Evolutionary conservation across 805 yeast genomes (phyloP).

Genomic region (Candida tibetensis): DNA sequence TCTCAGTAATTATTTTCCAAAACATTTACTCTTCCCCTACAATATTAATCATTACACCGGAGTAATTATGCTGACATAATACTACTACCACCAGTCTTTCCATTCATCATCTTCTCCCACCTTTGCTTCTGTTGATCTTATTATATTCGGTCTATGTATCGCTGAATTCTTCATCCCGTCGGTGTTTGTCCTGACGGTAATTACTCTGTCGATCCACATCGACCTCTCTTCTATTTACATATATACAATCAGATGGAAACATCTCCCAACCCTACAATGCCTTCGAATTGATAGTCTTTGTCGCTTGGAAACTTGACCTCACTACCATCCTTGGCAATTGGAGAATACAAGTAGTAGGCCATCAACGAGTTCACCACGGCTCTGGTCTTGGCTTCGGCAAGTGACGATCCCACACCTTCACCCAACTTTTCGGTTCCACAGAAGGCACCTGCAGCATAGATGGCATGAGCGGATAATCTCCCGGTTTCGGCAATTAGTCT

Average conservation of each 20-base stretch:
- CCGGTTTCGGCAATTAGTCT: slow-evolving; percentile 93
- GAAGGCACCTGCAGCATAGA: slow-evolving; percentile 88
- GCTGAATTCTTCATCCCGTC: too few species aligned
- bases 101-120: too few species aligned
- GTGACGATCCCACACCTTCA: slow-evolving; percentile 89
- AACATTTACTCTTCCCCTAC: too few species aligned
- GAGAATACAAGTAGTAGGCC: slow-evolving; percentile 89
- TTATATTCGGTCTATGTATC: too few species aligned
- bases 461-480: slow-evolving; percentile 76
- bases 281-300: slow-evolving; percentile 36
- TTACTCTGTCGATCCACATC: too few species aligned
- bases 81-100: too few species aligned
- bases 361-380: slow-evolving; percentile 89
- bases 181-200: too few species aligned
- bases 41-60: too few species aligned
- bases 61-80: too few species aligned
- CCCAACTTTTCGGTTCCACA: slow-evolving; percentile 81
- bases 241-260: slow-evolving; percentile 33
- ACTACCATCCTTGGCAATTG: slow-evolving; percentile 48
- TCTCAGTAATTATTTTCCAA: too few species aligned
- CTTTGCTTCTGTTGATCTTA: too few species aligned
- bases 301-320: slow-evolving; percentile 62
- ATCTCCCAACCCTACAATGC: slow-evolving; percentile 43
- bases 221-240: too few species aligned
- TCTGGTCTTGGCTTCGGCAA: slow-evolving; percentile 88